Base-by-base conservation (phyloP, 176 grass and related monocot species). In the Tuctoria greenei region DNA sequence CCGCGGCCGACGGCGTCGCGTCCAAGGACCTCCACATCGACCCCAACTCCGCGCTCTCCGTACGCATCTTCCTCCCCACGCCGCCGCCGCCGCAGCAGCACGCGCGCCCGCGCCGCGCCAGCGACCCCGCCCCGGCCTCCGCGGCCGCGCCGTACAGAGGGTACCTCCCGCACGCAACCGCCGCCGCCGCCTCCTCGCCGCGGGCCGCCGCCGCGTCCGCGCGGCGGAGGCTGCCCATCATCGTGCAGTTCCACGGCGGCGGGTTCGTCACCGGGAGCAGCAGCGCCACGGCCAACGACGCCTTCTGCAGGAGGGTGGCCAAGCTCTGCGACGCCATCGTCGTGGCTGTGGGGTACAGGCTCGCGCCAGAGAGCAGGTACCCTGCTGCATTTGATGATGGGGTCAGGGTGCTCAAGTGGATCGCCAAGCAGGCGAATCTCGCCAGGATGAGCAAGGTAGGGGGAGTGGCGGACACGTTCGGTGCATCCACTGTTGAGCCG, bases 241-340 rank as follows among this genome's bases (percentile, higher is more conserved):
- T 97, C 80, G 82, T 97, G 58, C 90, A 97, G 83, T 93, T 97
- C 63, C 93, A 97, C 72, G 90, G 93, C 61, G 93, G 93, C 0
- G 93, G 86, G 0, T 97, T 97, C 70, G 78, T 85, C 47, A 72
- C 88, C 13, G 90, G 93, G 37, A 97, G 93, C 86, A 93, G 79
- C 73, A 78, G 64, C 52, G 90, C 83, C 34, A 40, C 68, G 0
- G 81, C 93, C 77, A 97, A 97, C 79, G 93, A 97, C 59, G 82
- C 78, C 81, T 97, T 97, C 86, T 97, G 86, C 61, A 70, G 93
- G 71, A 42, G 93, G 81, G 87, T 97, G 16, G 90, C 90, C 39
- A 97, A 97, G 93, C 79, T 91, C 16, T 89, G 84, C 45, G 93
- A 92, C 61, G 88, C 83, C 50, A 83, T 97, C 55, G 87, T 97